These are phyloP conservation scores for Phytopythium ostracodes DNA, from an alignment of 352 stramenopile genomes.

Conservation along the genomic window DNA sequence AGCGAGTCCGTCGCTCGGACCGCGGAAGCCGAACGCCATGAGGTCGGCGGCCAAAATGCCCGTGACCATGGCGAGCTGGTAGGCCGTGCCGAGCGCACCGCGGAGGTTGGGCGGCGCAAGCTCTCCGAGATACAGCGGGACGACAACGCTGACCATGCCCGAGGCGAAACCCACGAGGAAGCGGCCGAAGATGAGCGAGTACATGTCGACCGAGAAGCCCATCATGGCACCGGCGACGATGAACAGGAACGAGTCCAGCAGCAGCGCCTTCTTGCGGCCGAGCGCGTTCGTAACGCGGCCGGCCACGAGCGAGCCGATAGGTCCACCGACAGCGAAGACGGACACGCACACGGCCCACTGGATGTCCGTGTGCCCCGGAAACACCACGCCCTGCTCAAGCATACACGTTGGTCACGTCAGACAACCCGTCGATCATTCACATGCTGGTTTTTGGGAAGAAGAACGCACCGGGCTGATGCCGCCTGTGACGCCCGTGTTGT, in stretches of 20 bases:
- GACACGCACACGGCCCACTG: conserved; percentile 68
- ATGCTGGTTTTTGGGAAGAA: neutral
- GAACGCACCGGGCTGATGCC: conserved; percentile 40
- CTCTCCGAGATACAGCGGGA: conserved; percentile 68
- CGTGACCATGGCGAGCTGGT: conserved; percentile 70
- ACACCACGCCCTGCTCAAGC: conserved; percentile 31
- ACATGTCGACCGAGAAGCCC: conserved; percentile 61
- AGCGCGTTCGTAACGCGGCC: conserved; percentile 49
- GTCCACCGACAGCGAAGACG: conserved; percentile 59
- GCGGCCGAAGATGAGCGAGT: conserved; percentile 62
- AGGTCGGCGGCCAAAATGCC: conserved; percentile 53
- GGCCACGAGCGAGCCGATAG: conserved; percentile 58
- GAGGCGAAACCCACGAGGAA: conserved; percentile 70
- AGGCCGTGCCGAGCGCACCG: conserved; percentile 64
- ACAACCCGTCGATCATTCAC: neutral
- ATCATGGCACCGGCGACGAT: conserved; percentile 57
- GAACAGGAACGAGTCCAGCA: conserved; percentile 61
- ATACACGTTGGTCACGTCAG: neutral
- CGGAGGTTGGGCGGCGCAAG: conserved; percentile 68
- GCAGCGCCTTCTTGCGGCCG: conserved; percentile 57
- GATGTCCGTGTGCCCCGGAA: conserved; percentile 56
- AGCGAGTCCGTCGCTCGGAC: conserved; percentile 43
- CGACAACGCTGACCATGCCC: conserved; percentile 66
- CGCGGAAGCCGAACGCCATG: conserved; percentile 58
- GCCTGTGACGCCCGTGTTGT: conserved; percentile 70